Conservation (phyloP, 345 rosid genomes). For the Pseudoturritis turrita region DNA sequence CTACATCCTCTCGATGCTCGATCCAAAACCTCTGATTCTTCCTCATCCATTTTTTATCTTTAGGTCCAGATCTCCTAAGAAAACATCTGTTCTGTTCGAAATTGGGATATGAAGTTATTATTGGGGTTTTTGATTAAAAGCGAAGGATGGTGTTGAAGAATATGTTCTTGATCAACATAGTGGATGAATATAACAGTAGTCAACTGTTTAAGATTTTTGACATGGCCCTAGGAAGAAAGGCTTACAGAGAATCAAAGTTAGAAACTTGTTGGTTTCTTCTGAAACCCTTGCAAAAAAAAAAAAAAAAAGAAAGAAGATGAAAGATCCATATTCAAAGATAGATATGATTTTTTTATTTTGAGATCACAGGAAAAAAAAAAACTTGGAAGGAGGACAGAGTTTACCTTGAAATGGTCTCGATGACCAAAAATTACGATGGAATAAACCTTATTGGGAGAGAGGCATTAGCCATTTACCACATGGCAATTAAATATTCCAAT, state of each 20-base stretch:
- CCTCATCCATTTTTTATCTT: constrained; percentile 14
- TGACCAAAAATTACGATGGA: constrained; percentile 7
- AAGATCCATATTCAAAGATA: not conserved
- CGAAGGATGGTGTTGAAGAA: constrained; percentile 3
- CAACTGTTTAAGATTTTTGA: constrained; percentile 8
- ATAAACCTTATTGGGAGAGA: constrained; percentile 2
- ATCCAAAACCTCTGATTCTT: not conserved
- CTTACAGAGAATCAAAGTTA: constrained; percentile 5
- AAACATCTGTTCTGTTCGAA: not conserved
- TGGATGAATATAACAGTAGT: constrained; percentile 4
- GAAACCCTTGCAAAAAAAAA: not conserved
- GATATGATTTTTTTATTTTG: not conserved
- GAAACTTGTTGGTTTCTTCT: not conserved
- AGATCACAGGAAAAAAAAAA: not conserved
- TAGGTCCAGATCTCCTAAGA: not conserved
- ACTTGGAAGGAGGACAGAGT: not conserved
- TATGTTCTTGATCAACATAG: constrained; percentile 11
- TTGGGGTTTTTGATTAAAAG: not conserved
- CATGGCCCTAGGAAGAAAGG: not conserved
- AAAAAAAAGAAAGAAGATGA: not conserved
- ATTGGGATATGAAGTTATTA: not conserved
- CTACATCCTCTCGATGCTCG: constrained; percentile 42
- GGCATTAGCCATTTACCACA: constrained; percentile 14
- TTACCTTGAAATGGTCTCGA: constrained; percentile 25
- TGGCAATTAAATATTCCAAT: constrained; percentile 17